Conservation (phyloP, 352 stramenopile species). For the Pythium sukuiense region DNA sequence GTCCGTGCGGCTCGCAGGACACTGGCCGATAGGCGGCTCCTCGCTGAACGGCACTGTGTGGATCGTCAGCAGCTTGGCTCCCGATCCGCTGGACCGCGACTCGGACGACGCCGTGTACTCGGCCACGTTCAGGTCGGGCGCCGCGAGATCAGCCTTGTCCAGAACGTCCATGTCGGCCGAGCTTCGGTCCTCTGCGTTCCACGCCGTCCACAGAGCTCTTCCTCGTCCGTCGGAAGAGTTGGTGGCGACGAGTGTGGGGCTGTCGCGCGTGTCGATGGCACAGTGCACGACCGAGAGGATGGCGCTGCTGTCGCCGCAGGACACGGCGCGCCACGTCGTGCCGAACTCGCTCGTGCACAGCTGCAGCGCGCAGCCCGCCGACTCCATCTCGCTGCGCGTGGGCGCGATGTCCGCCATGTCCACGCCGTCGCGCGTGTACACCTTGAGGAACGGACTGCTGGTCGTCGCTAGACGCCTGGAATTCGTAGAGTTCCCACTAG, state of each 20-base stretch:
- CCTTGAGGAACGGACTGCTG: slow-evolving; percentile 19
- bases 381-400: slow-evolving; percentile 25
- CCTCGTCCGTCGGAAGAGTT: slow-evolving; percentile 14
- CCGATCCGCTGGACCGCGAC: background rate
- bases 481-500: background rate
- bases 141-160: slow-evolving; percentile 20
- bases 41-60: slow-evolving; percentile 27
- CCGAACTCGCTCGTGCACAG: slow-evolving; percentile 22
- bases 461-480: background rate
- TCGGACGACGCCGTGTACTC: slow-evolving; percentile 1
- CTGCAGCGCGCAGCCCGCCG: slow-evolving; percentile 27
- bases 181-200: slow-evolving; percentile 21
- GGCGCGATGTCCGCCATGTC: slow-evolving; percentile 27
- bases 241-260: background rate
- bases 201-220: slow-evolving; percentile 21
- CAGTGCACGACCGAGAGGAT: slow-evolving; percentile 23
- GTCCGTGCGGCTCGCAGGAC: slow-evolving; percentile 12
- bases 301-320: slow-evolving; percentile 13
- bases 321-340: slow-evolving; percentile 18
- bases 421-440: slow-evolving; percentile 28
- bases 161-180: background rate
- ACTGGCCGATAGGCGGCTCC: slow-evolving; percentile 29
- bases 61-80: slow-evolving; percentile 18
- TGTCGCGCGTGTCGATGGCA: slow-evolving; percentile 20
- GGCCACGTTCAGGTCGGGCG: slow-evolving; percentile 26